Percentiles rank a stretch among this genome's conserved stretches.
These are phyloP conservation scores for Suillus brevipes DNA, from an alignment of 768 basidiomycete genomes.

Conservation along the genomic window DNA sequence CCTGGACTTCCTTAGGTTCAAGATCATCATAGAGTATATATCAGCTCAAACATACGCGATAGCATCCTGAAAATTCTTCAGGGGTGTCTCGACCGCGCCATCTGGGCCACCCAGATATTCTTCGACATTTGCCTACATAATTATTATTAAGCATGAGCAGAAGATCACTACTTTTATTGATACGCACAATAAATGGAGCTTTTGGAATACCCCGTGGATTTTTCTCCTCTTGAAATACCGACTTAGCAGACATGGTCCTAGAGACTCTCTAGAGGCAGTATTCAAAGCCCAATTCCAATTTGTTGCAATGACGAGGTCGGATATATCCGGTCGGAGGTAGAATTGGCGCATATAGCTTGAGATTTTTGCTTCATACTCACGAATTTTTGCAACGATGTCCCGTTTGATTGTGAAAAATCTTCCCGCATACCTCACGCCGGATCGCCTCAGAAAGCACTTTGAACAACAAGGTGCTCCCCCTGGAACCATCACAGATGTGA, in stretches of 20 bases:
- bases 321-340: not conserved
- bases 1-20: conserved; percentile 48
- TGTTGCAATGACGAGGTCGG: conserved; percentile 3
- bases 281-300: not conserved
- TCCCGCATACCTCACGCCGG: conserved; percentile 65
- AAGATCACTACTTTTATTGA: not conserved
- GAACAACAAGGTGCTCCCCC: conserved; percentile 57
- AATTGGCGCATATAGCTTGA: not conserved
- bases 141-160: conserved; percentile 3
- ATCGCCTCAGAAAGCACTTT: conserved; percentile 67
- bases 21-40: conserved; percentile 14
- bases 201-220: conserved; percentile 94
- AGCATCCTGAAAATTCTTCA: conserved; percentile 87
- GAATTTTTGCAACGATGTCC: conserved; percentile 52
- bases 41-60: conserved; percentile 67
- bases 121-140: conserved; percentile 75
- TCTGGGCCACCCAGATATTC: conserved; percentile 81
- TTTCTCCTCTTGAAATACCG: conserved; percentile 45
- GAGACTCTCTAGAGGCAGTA: not conserved
- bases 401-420: conserved; percentile 84
- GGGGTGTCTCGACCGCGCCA: conserved; percentile 71
- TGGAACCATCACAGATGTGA: conserved; percentile 82
- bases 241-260: conserved; percentile 24
- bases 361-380: conserved; percentile 3
- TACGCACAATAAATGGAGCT: conserved; percentile 91